Evolutionary conservation across 306 rosid species (phyloP), one percentile per base, ranked within the genome.

Genomic region (Acacia acuminata): DNA sequence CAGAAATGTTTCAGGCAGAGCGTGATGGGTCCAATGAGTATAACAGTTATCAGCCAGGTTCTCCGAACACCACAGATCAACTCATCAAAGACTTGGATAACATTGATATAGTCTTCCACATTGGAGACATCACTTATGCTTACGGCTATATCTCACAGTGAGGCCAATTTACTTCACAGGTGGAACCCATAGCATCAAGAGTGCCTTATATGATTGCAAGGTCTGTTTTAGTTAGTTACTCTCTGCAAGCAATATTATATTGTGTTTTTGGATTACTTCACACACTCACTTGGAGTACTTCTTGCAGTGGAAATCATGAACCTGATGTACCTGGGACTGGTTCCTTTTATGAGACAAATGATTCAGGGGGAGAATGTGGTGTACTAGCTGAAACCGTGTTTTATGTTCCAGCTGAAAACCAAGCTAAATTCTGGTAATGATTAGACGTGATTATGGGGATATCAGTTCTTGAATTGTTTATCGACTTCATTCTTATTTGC

Each of bases 321-420:
- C 97, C 92, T 25, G 94, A 88, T 80, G 69, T 5, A 13, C 40
- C 40, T 27, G 38, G 69, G 38, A 24, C 98, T 0, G 97, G 96
- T 43, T 93, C 95, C 43, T 93, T 91, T 83, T 95, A 61, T 45
- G 82, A 89, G 40, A 83, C 85, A 64, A 75, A 25, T 2, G 98
- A 95, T 93, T 95, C 98, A 11, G 98, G 98, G 63, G 98, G 97
- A 56, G 98, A 95, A 83, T 95, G 98, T 63, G 98, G 98, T 32
- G 98, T 93, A 77, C 83, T 78, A 47, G 93, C 92, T 71, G 94
- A 93, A 82, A 90, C 95, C 82, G 83, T 93, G 93, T 95, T 85
- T 65, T 93, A 90, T 65, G 86, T 84, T 72, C 98, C 98, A 60
- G 97, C 97, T 27, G 91, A 93, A 78, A 95, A 92, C 79, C 85